These are phyloP conservation scores for Penicillium brevicompactum DNA, from an alignment of 2,329 filamentous ascomycete genomes.

Conservation along the genomic window DNA sequence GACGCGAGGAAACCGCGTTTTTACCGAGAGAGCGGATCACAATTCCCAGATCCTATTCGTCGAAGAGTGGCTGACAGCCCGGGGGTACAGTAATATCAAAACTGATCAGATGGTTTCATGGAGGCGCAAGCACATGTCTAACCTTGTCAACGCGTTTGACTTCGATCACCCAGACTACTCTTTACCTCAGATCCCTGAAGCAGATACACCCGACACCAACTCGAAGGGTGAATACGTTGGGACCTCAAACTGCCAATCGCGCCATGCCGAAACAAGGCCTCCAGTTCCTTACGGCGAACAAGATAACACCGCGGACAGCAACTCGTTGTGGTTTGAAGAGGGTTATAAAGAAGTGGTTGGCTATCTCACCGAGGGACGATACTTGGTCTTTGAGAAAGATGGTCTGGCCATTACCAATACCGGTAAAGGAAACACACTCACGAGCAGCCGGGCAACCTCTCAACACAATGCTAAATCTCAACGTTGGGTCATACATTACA, in stretches of 20 bases:
- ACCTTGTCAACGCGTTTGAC: conserved; percentile 52
- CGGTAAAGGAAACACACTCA: conserved; percentile 15
- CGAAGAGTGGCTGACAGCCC: conserved; percentile 53
- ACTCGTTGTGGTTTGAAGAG: conserved; percentile 48
- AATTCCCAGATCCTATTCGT: conserved; percentile 59
- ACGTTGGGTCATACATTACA: conserved; percentile 55
- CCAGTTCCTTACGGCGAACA: conserved; percentile 53
- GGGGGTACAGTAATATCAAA: conserved; percentile 44
- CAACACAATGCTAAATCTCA: conserved; percentile 47
- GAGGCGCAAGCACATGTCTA: conserved; percentile 52
- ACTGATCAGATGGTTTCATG: conserved; percentile 49
- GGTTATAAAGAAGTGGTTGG: conserved; percentile 58
- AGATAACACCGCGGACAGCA: conserved; percentile 34
- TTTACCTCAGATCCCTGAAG: conserved; percentile 50
- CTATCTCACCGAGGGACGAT: conserved; percentile 57
- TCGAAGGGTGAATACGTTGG: conserved; percentile 49
- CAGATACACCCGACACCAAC: conserved; percentile 47
- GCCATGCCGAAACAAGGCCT: conserved; percentile 42
- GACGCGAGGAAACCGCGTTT: conserved; percentile 57
- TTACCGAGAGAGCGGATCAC: conserved; percentile 58
- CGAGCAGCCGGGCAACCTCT: conserved; percentile 27
- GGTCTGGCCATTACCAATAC: conserved; percentile 48
- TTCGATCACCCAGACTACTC: conserved; percentile 52
- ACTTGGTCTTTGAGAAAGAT: conserved; percentile 53
- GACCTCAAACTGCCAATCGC: conserved; percentile 47